Evolutionary conservation across 495 filamentous ascomycete species (phyloP).

Genomic region (Darksidea phi): DNA sequence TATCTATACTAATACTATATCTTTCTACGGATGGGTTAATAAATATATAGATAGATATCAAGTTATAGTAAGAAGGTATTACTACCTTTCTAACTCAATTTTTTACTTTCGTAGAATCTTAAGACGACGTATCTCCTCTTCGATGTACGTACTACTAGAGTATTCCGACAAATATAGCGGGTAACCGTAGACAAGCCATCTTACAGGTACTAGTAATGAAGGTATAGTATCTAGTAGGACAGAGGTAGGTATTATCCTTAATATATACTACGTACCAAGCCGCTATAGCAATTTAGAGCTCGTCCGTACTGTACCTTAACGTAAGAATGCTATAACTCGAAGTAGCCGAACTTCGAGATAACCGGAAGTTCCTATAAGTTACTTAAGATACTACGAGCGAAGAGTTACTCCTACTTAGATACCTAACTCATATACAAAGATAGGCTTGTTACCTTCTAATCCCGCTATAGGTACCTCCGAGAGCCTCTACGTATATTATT

Average conservation of each 20-base stretch:
- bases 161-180: neutral
- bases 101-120: neutral
- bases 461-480: neutral
- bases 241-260: too few relatives aligned
- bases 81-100: neutral
- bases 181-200: neutral
- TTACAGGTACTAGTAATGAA: too few relatives aligned
- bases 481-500: neutral
- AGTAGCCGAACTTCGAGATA: neutral
- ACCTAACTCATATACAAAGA: neutral
- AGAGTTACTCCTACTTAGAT: neutral
- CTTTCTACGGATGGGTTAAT: neutral
- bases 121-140: neutral
- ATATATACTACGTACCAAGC: neutral
- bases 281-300: neutral
- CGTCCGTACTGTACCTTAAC: neutral
- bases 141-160: neutral
- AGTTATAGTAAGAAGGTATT: neutral
- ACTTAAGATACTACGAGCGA: neutral
- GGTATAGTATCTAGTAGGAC: too few relatives aligned
- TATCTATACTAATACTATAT: neutral
- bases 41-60: neutral
- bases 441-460: neutral
- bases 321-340: neutral
- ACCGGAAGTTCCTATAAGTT: neutral